Evolutionary conservation across 106 monocot genomes (phyloP), one percentile per base, ranked within the genome.

Genomic region (Dendrobium officinale): DNA sequence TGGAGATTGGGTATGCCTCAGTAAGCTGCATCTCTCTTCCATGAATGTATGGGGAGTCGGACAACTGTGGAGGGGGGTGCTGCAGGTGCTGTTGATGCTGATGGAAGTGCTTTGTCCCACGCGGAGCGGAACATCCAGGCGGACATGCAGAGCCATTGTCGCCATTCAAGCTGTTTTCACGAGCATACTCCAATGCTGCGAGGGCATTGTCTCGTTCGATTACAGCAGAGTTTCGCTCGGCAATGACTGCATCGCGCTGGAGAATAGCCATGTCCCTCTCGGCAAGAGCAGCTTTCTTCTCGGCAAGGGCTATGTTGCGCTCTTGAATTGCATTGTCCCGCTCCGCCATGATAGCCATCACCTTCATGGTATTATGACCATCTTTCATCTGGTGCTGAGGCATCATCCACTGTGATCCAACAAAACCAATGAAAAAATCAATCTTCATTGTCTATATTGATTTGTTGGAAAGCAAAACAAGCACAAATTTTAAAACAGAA

Each of bases 321-420:
- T 89, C 89, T 76, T 86, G 86, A 61, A 89, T 81, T 61, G 89
- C 89, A 73, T 72, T 82, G 42, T 89, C 89, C 6, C 84, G 84
- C 77, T 89, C 89, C 45, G 89, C 79, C 81, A 86, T 79, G 27
- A 89, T 67, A 55, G 82, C 26, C 81, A 88, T 83, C 56, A 89
- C 79, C 81, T 82, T 89, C 54, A 89, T 64, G 0, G 86, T 79
- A 11, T 86, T 79, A 11, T 86, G 81, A 66, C 70, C 49, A 56
- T 86, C 86, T 77, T 89, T 89, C 77, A 89, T 77, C 13, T 86
- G 89, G 84, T 86, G 82, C 33, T 84, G 86, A 44, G 86, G 89
- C 61, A 86, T 86, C 89, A 86, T 89, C 86, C 89, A 89, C 89
- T 89, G 49, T 1, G 41, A 72, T 56, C 73, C 13, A 70, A 67